Evolutionary conservation across 257 asterid genomes (phyloP).

Genomic region (Capsicum chinense): DNA sequence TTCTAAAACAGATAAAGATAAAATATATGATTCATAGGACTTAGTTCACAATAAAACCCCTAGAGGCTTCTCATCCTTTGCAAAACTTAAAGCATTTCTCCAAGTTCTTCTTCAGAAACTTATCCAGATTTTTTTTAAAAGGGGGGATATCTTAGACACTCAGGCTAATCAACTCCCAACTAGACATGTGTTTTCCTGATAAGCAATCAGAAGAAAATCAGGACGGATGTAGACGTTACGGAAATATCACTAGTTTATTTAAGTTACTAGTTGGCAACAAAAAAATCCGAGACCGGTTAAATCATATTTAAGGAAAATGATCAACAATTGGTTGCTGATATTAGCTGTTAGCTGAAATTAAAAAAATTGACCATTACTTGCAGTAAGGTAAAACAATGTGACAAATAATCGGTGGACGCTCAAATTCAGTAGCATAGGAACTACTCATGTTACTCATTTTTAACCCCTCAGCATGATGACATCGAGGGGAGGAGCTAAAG

Average conservation of each 20-base stretch:
- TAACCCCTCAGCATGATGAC: conserved; percentile 3
- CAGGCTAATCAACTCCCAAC: not conserved
- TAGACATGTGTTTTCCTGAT: not conserved
- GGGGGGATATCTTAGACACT: not conserved
- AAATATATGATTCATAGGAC: not conserved
- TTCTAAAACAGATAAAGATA: not conserved
- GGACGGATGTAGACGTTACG: conserved; percentile 17
- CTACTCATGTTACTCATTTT: not conserved
- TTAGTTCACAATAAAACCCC: not conserved
- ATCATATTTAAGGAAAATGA: conserved; percentile 7
- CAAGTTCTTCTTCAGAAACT: conserved; percentile 11
- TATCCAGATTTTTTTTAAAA: not conserved
- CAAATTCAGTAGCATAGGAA: not conserved
- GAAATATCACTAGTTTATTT: conserved; percentile 18
- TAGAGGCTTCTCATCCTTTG: conserved; percentile 2
- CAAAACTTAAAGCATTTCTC: not conserved
- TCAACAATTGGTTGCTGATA: not conserved
- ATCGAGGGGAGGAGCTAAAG: conserved; percentile 3
- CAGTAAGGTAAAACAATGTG: not conserved
- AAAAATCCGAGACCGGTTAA: not conserved
- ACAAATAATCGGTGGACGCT: not conserved
- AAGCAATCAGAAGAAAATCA: conserved; percentile 1
- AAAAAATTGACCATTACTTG: not conserved
- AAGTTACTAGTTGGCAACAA: not conserved
- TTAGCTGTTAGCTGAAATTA: not conserved